Evolutionary conservation across 2,329 filamentous ascomycete genomes (phyloP), one percentile per base, ranked within the genome.

Genomic region (Fusarium kyushuense): DNA sequence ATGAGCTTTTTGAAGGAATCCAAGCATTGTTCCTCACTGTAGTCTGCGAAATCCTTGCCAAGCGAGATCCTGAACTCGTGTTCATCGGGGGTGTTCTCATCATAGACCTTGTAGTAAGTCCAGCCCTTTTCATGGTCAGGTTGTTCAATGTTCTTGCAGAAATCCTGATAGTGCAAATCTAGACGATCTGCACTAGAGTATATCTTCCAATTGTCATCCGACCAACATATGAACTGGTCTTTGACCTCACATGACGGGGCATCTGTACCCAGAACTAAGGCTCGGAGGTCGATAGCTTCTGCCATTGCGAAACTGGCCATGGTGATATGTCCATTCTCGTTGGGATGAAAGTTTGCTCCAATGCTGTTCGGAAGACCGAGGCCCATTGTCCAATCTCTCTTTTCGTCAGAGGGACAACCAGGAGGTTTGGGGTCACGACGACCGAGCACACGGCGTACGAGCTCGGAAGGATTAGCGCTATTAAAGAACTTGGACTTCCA

Each of bases 161-260:
- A 62, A 0, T 62, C 40, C 0, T 58, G 16, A 5, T 62, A 62
- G 23, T 58, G 45, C 2, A 19, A 0, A 0, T 62, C 46, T 0
- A 62, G 33, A 0, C 54, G 46, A 8, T 62, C 54, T 0, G 54
- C 58, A 3, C 25, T 58, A 0, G 46, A 11, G 7, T 58, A 62
- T 16, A 45, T 33, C 29, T 62, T 62, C 45, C 32, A 53, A 1
- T 23, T 6, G 1, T 47, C 58, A 3, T 45, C 36, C 0, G 58
- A 58, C 33, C 55, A 62, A 33, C 54, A 62, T 10, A 53, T 58
- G 8, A 62, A 62, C 5, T 58, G 3, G 0, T 62, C 54, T 5
- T 58, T 58, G 0, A 62, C 5, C 8, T 41, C 58, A 1, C 58
- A 62, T 3, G 46, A 58, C 0, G 46, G 58, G 1, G 54, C 0